Percentiles rank a stretch among this genome's conserved stretches.
These are phyloP conservation scores for Marchantia polymorpha DNA, from an alignment of 225 moss, liverwort and hornwort genomes.

Conservation along the genomic window DNA sequence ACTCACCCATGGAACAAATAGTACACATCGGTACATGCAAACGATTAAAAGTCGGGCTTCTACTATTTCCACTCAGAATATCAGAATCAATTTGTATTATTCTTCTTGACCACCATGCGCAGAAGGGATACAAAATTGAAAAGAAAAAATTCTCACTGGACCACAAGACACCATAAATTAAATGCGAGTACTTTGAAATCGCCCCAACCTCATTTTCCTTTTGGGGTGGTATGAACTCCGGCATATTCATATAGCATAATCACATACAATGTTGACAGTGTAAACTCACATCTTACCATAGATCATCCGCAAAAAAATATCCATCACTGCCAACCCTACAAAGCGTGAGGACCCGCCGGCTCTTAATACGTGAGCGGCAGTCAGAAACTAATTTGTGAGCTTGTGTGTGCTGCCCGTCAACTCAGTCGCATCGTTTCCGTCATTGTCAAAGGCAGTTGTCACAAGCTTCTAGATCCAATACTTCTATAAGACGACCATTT, in stretches of 20 bases:
- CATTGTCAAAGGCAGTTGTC: conserved; percentile 20
- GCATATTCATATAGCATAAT: not conserved
- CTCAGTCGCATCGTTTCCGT: conserved; percentile 9
- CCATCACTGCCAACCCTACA: conserved; percentile 18
- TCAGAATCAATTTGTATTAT: too few species aligned
- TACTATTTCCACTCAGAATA: too few species aligned
- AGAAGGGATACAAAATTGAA: too few species aligned
- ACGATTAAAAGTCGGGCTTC: too few species aligned
- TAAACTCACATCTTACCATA: conserved; percentile 17
- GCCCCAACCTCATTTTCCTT: not conserved
- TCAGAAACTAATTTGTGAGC: not conserved
- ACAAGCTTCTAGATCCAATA: conserved; percentile 16
- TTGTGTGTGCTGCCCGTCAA: conserved; percentile 6
- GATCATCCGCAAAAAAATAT: conserved; percentile 24
- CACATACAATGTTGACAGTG: conserved; percentile 11
- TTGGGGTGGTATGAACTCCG: not conserved
- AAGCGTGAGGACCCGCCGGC: not conserved
- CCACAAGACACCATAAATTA: too few species aligned
- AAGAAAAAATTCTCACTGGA: too few species aligned
- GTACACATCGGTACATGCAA: too few species aligned
- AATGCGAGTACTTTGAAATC: not conserved
- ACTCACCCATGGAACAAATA: too few species aligned
- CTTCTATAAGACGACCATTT: not conserved
- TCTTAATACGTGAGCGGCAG: conserved; percentile 1
- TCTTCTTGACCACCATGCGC: too few species aligned